Evolutionary conservation across 306 rosid species (phyloP), one percentile per base, ranked within the genome.

Genomic region (Dalbergia cultrata): DNA sequence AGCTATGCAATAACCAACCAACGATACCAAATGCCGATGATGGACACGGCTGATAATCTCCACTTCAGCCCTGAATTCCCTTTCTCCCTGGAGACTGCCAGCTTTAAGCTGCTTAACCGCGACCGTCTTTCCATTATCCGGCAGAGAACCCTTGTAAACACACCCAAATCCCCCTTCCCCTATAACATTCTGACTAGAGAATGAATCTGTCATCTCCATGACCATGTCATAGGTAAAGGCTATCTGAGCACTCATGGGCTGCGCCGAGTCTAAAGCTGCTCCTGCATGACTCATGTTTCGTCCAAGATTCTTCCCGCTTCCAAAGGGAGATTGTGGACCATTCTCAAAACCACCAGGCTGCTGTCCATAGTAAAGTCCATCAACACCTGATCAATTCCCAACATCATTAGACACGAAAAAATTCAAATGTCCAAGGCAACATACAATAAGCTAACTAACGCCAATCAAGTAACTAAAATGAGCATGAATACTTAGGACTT

Each of bases 151-250:
- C 85, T 88, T 87, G 91, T 86, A 93, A 31, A 95, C 99, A 57
- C 79, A 84, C 18, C 99, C 99, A 69, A 95, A 95, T 17, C 99
- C 99, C 35, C 99, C 99, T 75, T 91, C 89, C 5, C 99, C 98
- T 3, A 95, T 82, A 37, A 95, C 67, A 53, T 95, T 88, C 75
- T 91, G 80, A 16, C 79, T 75, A 9, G 92, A 87, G 81, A 95
- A 93, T 11, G 89, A 86, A 10, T 82, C 74, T 2, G 99, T 95
- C 47, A 95, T 85, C 67, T 93, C 96, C 91, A 83, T 82, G 76
- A 92, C 16, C 49, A 75, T 88, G 31, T 93, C 99, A 41, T 90
- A 95, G 87, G 82, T 87, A 80, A 95, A 95, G 81, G 65, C 83
- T 50, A 80, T 60, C 59, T 87, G 88, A 9, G 75, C 68, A 54